These are phyloP conservation scores for Tulasnella sp. DNA, from an alignment of 768 basidiomycete genomes.

Conservation along the genomic window DNA sequence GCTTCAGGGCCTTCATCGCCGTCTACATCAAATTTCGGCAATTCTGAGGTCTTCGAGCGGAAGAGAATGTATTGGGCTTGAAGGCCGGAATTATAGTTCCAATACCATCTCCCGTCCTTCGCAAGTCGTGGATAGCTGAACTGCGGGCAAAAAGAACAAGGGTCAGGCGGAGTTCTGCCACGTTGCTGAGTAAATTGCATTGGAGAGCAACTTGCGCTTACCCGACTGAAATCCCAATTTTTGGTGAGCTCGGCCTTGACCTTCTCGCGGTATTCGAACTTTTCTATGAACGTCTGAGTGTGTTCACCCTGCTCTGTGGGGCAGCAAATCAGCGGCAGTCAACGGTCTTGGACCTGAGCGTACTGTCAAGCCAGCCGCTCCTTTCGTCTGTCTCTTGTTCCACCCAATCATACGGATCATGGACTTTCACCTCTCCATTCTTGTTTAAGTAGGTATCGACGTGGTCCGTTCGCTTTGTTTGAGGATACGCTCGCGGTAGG, in stretches of 20 bases:
- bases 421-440: slow-evolving; percentile 61
- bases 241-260: slow-evolving; percentile 63
- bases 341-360: slow-evolving; percentile 7
- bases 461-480: slow-evolving; percentile 65
- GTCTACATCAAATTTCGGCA: background rate
- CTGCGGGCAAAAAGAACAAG: slow-evolving; percentile 44
- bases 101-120: slow-evolving; percentile 76
- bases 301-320: slow-evolving; percentile 56
- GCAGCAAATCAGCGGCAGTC: background rate
- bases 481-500: slow-evolving; percentile 49
- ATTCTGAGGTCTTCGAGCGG: slow-evolving; percentile 17
- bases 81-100: slow-evolving; percentile 77
- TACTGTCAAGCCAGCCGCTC: slow-evolving; percentile 47
- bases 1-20: slow-evolving; percentile 46
- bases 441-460: slow-evolving; percentile 71
- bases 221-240: slow-evolving; percentile 58
- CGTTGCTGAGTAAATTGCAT: too few species aligned
- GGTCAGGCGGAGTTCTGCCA: background rate
- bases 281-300: slow-evolving; percentile 63
- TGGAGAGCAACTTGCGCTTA: slow-evolving; percentile 36
- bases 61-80: slow-evolving; percentile 56
- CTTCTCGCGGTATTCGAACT: slow-evolving; percentile 59
- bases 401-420: slow-evolving; percentile 77
- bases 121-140: slow-evolving; percentile 65
- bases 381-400: slow-evolving; percentile 67